phyloP scores from a whole-genome alignment of 1,139 yeast species.

The Geotrichum reessii region DNA sequence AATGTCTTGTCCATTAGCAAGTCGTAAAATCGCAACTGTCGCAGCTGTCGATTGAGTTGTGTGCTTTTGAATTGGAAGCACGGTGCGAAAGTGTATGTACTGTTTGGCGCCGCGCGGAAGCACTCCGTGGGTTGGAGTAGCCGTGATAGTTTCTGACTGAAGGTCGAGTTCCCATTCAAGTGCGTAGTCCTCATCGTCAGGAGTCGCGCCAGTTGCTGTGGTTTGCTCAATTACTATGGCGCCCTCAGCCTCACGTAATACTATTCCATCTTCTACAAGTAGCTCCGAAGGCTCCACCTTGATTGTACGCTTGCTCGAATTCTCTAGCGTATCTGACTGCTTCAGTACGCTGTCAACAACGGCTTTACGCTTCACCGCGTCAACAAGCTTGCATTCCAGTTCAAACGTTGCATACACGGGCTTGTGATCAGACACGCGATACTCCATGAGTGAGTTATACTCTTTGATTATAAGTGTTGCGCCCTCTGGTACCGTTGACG shows the following conservation, averaged over 20 bases:
- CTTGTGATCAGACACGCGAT: constrained; percentile 63
- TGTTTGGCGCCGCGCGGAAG: constrained; percentile 30
- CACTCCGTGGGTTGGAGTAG: constrained; percentile 24
- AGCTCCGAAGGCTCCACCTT: constrained; percentile 31
- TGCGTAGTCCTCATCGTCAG: constrained; percentile 4
- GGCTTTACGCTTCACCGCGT: constrained; percentile 38
- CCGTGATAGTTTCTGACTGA: constrained; percentile 14
- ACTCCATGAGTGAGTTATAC: constrained; percentile 29
- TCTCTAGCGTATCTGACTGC: constrained; percentile 42
- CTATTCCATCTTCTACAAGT: constrained; percentile 19
- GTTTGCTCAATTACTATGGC: constrained; percentile 13
- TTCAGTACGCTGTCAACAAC: constrained; percentile 38
- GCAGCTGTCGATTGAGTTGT: constrained; percentile 17
- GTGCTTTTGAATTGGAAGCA: constrained; percentile 5
- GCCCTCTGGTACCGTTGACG: not conserved
- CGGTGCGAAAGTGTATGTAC: constrained; percentile 21
- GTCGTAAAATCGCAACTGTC: constrained; percentile 31
- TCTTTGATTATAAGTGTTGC: constrained; percentile 17
- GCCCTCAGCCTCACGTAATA: constrained; percentile 20
- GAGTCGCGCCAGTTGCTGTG: constrained; percentile 7
- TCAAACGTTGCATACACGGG: constrained; percentile 58
- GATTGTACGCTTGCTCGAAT: constrained; percentile 40
- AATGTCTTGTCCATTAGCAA: constrained; percentile 34
- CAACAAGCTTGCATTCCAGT: constrained; percentile 45
- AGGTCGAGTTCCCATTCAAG: constrained; percentile 23